phyloP scores from a whole-genome alignment of 768 basidiomycete species.

The Imleria badia region DNA sequence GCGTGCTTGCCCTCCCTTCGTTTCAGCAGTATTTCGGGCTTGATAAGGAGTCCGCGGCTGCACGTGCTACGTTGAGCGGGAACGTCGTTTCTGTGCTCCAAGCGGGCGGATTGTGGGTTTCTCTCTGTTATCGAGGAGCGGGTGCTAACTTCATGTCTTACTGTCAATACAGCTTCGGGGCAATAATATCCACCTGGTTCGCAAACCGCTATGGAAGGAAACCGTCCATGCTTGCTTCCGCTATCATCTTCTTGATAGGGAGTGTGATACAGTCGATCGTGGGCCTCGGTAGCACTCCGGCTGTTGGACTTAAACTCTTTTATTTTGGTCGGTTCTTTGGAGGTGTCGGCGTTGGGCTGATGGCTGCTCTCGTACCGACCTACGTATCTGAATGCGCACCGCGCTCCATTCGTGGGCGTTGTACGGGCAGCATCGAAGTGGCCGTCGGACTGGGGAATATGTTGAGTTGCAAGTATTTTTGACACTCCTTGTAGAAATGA shows the following conservation, averaged over 20 bases:
- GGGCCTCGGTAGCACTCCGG: conserved; percentile 30
- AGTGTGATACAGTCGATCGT: conserved; percentile 34
- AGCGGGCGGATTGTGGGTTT: conserved; percentile 36
- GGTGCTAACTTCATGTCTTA: not conserved
- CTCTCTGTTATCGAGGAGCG: not conserved
- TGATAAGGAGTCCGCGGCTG: conserved; percentile 22
- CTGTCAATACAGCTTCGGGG: conserved; percentile 24
- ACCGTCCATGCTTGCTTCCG: conserved; percentile 31
- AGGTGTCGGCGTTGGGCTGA: conserved; percentile 47
- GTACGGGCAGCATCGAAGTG: conserved; percentile 35
- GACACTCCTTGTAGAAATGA: not conserved
- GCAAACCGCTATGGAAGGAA: conserved; percentile 37
- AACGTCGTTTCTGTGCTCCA: conserved; percentile 41
- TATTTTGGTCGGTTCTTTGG: conserved; percentile 44
- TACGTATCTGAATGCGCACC: conserved; percentile 41
- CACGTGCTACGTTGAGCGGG: conserved; percentile 31
- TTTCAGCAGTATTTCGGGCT: conserved; percentile 37
- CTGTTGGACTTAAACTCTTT: conserved; percentile 28
- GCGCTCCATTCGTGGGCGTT: conserved; percentile 37
- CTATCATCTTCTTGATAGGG: conserved; percentile 35
- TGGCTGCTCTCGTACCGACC: conserved; percentile 36
- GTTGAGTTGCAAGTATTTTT: conserved; percentile 32
- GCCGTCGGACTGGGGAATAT: conserved; percentile 35
- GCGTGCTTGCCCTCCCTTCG: conserved; percentile 36
- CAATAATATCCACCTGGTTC: conserved; percentile 28